Base-by-base conservation (phyloP, 108 stramenopile species). In the Nannochloropsis oceanica region DNA sequence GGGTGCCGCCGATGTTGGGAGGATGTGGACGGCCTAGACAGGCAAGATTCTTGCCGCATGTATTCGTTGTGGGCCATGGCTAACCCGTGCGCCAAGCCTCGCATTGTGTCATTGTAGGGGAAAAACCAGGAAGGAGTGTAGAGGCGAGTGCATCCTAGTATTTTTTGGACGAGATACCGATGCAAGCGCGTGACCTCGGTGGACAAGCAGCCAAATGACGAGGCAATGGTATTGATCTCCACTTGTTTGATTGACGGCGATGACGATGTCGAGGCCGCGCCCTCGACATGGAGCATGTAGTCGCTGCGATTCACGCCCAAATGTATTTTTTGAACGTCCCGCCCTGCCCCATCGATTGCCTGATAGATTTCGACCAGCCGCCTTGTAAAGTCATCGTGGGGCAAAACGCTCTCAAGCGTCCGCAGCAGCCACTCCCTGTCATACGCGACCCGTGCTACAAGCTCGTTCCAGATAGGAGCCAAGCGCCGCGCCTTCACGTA, bases 191-290 rank as follows among this genome's bases (percentile, higher is more conserved):
- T 9, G 22, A 84, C 79, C 81, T 24, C 24, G 0, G 89, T 42
- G 34, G 80, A 82, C 82, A 27, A 94, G 18, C 93, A 92, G 13
- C 93, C 96, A 89, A 98, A 98, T 44, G 94, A 95, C 25, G 95
- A 90, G 26, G 97, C 95, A 85, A 98, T 96, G 25, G 97, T 98
- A 87, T 98, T 98, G 82, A 98, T 87, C 91, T 98, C 97, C 73
- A 98, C 95, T 85, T 98, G 97, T 26, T 89, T 44, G 13, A 79
- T 79, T 20, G 24, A 13, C 22, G 20, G 80, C 79, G 44, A 20
- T 2, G 25, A 8, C 26, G 2, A 88, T 26, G 84, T 87, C 26
- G 13, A 88, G 42, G 84, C 88, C n/a, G 34, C 50, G 8, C 27
- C 82, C 34, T 14, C 86, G 14, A 83, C 34, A 25, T 84, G n/a